These are phyloP conservation scores for Xanthoconium stramineum DNA, from an alignment of 768 basidiomycete genomes.

Conservation along the genomic window DNA sequence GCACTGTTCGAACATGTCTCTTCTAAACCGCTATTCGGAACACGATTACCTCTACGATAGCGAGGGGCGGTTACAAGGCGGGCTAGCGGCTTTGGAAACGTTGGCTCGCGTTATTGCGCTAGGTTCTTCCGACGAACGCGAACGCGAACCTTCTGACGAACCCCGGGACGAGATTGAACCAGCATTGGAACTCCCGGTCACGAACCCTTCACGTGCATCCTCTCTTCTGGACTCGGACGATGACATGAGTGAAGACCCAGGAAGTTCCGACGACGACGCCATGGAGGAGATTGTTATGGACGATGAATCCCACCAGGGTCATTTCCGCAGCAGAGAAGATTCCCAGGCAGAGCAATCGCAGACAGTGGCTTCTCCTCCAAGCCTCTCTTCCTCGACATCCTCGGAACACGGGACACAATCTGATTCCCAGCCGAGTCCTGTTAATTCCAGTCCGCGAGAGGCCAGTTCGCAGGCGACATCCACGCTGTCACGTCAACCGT, in stretches of 20 bases:
- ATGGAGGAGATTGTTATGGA: conserved; percentile 84
- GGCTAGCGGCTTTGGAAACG: conserved; percentile 78
- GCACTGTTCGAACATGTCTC: conserved; percentile 97
- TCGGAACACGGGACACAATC: conserved; percentile 29
- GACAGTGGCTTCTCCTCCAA: conserved; percentile 28
- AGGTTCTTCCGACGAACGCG: conserved; percentile 50
- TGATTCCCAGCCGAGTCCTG: conserved; percentile 26
- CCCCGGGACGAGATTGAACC: conserved; percentile 56
- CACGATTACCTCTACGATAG: conserved; percentile 72
- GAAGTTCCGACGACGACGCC: conserved; percentile 72
- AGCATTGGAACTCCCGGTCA: conserved; percentile 66
- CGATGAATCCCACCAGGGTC: conserved; percentile 49
- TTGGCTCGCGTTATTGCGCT: conserved; percentile 80
- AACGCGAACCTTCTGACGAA: conserved; percentile 58
- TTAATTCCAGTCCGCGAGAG: conserved; percentile 27
- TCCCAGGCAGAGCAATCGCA: conserved; percentile 32
- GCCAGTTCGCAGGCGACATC: conserved; percentile 34
- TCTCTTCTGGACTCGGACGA: conserved; percentile 68
- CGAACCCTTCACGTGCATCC: conserved; percentile 47
- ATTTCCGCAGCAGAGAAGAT: conserved; percentile 23
- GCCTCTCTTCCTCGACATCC: conserved; percentile 29
- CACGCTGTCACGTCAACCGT: conserved; percentile 53
- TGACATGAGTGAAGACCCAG: conserved; percentile 71
- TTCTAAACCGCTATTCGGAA: conserved; percentile 78
- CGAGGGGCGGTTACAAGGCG: conserved; percentile 85